phyloP scores from a whole-genome alignment of 495 filamentous ascomycete species.

The Lophiostoma macrostomum region DNA sequence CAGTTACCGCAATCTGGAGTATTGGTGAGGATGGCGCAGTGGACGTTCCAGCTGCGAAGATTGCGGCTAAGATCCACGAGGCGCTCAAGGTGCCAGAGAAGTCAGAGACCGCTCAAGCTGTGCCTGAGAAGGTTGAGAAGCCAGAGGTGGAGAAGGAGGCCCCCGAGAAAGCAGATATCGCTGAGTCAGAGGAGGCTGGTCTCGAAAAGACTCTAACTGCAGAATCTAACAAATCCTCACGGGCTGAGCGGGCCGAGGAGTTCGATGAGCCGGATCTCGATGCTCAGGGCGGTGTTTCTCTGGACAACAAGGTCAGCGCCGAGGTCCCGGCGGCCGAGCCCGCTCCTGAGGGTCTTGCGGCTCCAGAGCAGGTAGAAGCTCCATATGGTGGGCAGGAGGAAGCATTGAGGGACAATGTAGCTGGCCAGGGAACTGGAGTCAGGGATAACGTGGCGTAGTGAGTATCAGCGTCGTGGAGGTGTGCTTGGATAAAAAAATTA shows the following conservation, averaged over 20 bases:
- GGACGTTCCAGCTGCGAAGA: slow-evolving; percentile 37
- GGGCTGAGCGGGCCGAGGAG: neutral
- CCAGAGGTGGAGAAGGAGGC: neutral
- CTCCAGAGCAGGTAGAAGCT: too few species aligned
- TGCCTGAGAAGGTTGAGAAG: too few species aligned
- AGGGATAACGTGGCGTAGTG: too few species aligned
- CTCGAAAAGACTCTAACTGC: neutral
- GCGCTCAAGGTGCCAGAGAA: slow-evolving; percentile 11
- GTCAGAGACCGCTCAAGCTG: slow-evolving; percentile 8
- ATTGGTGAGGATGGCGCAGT: slow-evolving; percentile 48
- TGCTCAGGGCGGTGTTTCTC: neutral
- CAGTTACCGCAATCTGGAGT: slow-evolving; percentile 53
- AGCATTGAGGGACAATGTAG: too few species aligned
- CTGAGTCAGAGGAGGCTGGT: slow-evolving; percentile 6
- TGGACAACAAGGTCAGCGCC: neutral
- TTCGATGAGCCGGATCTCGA: neutral
- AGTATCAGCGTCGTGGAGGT: too few species aligned
- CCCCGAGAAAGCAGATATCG: neutral
- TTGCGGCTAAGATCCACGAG: slow-evolving; percentile 9
- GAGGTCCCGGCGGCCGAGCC: neutral
- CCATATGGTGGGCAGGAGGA: too few species aligned
- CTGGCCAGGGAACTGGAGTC: too few species aligned
- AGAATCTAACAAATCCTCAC: slow-evolving; percentile 1
- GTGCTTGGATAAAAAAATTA: too few species aligned
- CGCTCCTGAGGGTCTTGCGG: too few species aligned